A percentile compares a stretch with the other conserved stretches of the same genome.
These are phyloP conservation scores for Botryobasidium botryosum DNA, from an alignment of 768 basidiomycete genomes.

Conservation along the genomic window DNA sequence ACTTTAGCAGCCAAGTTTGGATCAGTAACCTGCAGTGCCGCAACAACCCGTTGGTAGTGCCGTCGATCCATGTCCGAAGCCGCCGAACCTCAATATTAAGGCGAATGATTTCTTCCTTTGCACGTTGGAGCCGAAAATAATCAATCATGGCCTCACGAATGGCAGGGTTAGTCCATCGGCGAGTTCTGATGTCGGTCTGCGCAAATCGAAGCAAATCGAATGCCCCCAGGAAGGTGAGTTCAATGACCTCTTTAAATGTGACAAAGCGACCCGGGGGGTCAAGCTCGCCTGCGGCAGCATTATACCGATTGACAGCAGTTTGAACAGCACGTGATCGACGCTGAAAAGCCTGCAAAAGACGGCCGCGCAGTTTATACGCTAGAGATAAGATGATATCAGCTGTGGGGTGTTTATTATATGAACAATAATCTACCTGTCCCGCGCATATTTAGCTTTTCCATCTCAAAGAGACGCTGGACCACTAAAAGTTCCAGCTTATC, in stretches of 20 bases:
- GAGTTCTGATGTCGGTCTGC: background rate
- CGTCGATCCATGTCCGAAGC: too few relatives aligned
- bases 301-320: background rate
- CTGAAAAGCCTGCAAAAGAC: background rate
- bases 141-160: background rate
- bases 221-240: background rate
- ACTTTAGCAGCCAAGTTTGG: too few relatives aligned
- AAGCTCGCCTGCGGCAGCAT: background rate
- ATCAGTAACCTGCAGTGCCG: too few relatives aligned
- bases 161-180: background rate
- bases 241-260: background rate
- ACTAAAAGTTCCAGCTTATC: slow-evolving; percentile 1
- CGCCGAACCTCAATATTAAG: background rate
- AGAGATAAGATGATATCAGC: background rate
- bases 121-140: background rate
- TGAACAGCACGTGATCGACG: background rate
- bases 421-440: slow-evolving; percentile 2
- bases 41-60: too few relatives aligned
- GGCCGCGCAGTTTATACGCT: background rate
- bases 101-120: background rate
- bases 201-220: background rate
- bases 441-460: slow-evolving; percentile 1
- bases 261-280: background rate
- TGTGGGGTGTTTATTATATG: background rate
- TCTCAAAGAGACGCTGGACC: slow-evolving; percentile 3